Percentiles rank a stretch among this genome's conserved stretches.
Conservation (phyloP, 768 basidiomycete species). For the Amanita brunnescens region DNA sequence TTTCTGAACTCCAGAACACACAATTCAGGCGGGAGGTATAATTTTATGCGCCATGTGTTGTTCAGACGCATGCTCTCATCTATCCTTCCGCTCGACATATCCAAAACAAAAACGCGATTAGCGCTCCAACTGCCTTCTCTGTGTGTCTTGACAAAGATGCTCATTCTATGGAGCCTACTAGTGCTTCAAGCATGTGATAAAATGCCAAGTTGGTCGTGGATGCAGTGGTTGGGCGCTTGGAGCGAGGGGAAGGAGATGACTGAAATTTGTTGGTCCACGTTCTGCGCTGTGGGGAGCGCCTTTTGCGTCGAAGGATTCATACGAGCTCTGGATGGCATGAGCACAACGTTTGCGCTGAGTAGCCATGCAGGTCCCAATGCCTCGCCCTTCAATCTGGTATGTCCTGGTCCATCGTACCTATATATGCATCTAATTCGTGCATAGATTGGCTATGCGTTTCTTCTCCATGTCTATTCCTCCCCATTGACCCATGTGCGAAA, state of each 20-base stretch:
- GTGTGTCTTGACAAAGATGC: slow-evolving; percentile 47
- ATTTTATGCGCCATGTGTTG: slow-evolving; percentile 13
- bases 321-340: slow-evolving; percentile 57
- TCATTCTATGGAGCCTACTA: slow-evolving; percentile 49
- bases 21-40: slow-evolving; percentile 10
- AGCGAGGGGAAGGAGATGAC: slow-evolving; percentile 42
- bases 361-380: slow-evolving; percentile 34
- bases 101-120: slow-evolving; percentile 49
- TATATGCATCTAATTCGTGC: slow-evolving; percentile 5
- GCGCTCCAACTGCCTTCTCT: slow-evolving; percentile 55
- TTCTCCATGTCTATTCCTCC: slow-evolving; percentile 66
- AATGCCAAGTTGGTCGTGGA: slow-evolving; percentile 19
- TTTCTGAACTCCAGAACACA: not conserved
- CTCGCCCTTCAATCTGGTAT: slow-evolving; percentile 65
- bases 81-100: slow-evolving; percentile 59
- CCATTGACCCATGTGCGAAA: slow-evolving; percentile 48
- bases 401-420: slow-evolving; percentile 16
- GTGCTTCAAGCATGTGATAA: slow-evolving; percentile 47
- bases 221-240: slow-evolving; percentile 33
- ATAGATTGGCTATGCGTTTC: slow-evolving; percentile 71
- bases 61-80: slow-evolving; percentile 23
- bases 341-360: slow-evolving; percentile 28
- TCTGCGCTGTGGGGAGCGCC: slow-evolving; percentile 55
- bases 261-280: slow-evolving; percentile 67
- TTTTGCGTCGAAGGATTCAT: slow-evolving; percentile 60